Percentiles rank a stretch among this genome's conserved stretches.
Conservation (phyloP, 108 stramenopile species). For the Skeletonema marinoi region DNA sequence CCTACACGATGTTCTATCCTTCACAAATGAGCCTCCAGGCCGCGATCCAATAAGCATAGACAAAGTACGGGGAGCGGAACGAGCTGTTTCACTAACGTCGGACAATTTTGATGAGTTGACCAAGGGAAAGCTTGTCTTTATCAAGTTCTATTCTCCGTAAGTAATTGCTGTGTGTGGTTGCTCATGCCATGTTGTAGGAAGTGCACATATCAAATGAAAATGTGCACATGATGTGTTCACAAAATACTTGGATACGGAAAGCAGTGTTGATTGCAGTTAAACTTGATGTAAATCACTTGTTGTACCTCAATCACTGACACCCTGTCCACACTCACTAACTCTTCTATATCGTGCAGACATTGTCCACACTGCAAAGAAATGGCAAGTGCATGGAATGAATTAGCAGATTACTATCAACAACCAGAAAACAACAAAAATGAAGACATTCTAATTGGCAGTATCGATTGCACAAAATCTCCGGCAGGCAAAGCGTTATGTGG, state of each 20-base stretch:
- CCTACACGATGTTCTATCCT: neutral
- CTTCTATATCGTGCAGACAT: neutral
- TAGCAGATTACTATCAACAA: slow-evolving; percentile 38
- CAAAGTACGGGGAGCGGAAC: slow-evolving; percentile 28
- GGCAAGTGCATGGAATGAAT: slow-evolving; percentile 42
- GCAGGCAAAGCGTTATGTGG: slow-evolving; percentile 38
- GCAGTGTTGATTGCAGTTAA: neutral
- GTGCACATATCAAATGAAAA: neutral
- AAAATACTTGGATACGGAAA: neutral
- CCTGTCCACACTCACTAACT: neutral
- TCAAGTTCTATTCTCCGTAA: slow-evolving; percentile 44
- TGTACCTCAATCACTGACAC: neutral
- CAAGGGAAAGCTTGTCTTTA: slow-evolving; percentile 37
- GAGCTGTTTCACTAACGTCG: slow-evolving; percentile 23
- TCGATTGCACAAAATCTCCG: slow-evolving; percentile 48
- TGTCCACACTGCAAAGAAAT: slow-evolving; percentile 52
- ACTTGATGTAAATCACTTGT: neutral
- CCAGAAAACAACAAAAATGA: neutral
- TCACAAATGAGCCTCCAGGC: slow-evolving; percentile 39
- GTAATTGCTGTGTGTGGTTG: neutral
- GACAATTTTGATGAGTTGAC: slow-evolving; percentile 51
- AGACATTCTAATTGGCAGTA: slow-evolving; percentile 37
- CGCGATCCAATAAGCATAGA: slow-evolving; percentile 47
- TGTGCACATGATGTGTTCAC: neutral
- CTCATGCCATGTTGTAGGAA: neutral